A percentile compares a stretch with the other conserved stretches of the same genome.
Conservation (phyloP, 495 filamentous ascomycete genomes). For the Podospora comata region DNA sequence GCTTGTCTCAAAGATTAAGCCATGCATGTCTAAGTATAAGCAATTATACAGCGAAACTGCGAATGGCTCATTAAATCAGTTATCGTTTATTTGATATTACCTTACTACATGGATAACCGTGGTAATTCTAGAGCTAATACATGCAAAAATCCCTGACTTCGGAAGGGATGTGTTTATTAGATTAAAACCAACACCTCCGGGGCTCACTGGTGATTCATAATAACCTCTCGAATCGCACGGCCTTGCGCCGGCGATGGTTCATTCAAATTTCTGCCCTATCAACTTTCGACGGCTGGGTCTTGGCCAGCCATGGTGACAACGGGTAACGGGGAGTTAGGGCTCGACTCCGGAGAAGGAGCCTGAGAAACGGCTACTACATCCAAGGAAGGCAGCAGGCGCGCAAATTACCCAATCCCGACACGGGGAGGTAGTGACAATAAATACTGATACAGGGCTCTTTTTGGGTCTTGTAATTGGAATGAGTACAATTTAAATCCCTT, state of each 20-base stretch:
- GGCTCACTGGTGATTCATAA: no score
- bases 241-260: no score
- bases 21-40: slow-evolving; percentile 72
- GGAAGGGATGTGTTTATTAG: no score
- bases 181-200: no score
- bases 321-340: slow-evolving; percentile 54
- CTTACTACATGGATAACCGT: slow-evolving; percentile 70
- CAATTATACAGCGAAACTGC: slow-evolving; percentile 67
- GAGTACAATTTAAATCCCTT: slow-evolving; percentile 57
- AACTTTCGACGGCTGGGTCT: no score
- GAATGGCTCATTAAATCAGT: slow-evolving; percentile 71
- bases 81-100: slow-evolving; percentile 72
- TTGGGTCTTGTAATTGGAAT: slow-evolving; percentile 57
- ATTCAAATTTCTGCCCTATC: no score
- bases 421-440: slow-evolving; percentile 49
- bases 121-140: slow-evolving; percentile 75
- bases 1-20: slow-evolving; percentile 73
- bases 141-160: slow-evolving; percentile 64
- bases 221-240: no score
- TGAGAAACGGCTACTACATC: no score
- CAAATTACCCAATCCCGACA: slow-evolving; percentile 53
- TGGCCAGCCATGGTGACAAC: no score
- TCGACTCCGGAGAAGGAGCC: slow-evolving; percentile 43
- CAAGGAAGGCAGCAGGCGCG: slow-evolving; percentile 45
- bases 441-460: slow-evolving; percentile 57